Evolutionary conservation across 2,329 filamentous ascomycete species (phyloP).

Genomic region (Fusarium nanum): DNA sequence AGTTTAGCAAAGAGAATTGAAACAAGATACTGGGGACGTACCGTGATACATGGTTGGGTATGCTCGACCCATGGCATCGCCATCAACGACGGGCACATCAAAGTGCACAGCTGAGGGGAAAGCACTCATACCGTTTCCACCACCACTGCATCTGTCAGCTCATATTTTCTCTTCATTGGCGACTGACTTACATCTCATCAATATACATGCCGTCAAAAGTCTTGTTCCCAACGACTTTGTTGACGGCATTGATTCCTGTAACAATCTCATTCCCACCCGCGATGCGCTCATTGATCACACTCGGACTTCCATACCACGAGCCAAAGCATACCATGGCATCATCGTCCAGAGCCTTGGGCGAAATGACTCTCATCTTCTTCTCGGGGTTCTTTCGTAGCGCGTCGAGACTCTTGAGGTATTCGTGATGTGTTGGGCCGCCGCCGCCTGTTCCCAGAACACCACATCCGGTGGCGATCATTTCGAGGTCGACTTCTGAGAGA

Average conservation of each 20-base stretch:
- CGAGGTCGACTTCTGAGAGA: constrained; percentile 52
- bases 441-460: constrained; percentile 54
- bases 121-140: constrained; percentile 54
- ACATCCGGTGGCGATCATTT: constrained; percentile 52
- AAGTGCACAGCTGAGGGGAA: constrained; percentile 51
- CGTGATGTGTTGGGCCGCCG: constrained; percentile 54
- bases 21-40: not conserved
- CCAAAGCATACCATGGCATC: constrained; percentile 56
- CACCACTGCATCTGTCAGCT: constrained; percentile 46
- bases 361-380: constrained; percentile 56
- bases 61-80: constrained; percentile 54
- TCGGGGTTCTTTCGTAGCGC: constrained; percentile 50
- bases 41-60: constrained; percentile 55
- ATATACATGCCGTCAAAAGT: constrained; percentile 51
- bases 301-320: constrained; percentile 59
- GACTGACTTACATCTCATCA: constrained; percentile 53
- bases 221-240: constrained; percentile 49
- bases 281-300: constrained; percentile 55
- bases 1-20: not conserved
- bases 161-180: accelerated
- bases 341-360: constrained; percentile 52
- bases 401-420: constrained; percentile 58
- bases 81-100: constrained; percentile 53
- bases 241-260: constrained; percentile 52
- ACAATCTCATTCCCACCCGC: constrained; percentile 53